These are phyloP conservation scores for Colletotrichum lini DNA, from an alignment of 2,329 filamentous ascomycete genomes.

Conservation along the genomic window DNA sequence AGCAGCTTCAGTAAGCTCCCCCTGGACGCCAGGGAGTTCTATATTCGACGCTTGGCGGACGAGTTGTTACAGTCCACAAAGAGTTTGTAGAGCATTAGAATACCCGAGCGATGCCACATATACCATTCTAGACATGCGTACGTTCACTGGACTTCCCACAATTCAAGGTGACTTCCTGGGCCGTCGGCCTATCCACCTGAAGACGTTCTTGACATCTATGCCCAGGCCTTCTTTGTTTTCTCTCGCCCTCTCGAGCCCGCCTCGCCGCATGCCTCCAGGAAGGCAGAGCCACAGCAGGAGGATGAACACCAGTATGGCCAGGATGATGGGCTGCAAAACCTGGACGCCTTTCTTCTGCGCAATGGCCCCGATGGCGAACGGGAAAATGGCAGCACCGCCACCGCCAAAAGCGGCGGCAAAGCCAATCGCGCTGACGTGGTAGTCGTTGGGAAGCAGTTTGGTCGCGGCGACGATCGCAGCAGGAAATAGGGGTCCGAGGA, in stretches of 20 bases:
- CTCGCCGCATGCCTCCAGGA: conserved; percentile 56
- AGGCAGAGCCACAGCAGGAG: conserved; percentile 61
- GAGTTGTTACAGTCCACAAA: conserved; percentile 67
- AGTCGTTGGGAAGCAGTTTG: conserved; percentile 78
- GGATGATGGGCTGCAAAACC: conserved; percentile 69
- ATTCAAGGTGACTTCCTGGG: no score
- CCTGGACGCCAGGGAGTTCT: conserved; percentile 78
- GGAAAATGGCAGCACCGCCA: conserved; percentile 76
- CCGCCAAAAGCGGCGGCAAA: conserved; percentile 86
- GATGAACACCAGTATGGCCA: conserved; percentile 63
- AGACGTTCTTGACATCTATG: conserved; percentile 47
- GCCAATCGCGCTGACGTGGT: conserved; percentile 86
- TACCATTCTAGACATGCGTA: background rate
- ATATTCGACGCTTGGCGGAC: conserved; percentile 78
- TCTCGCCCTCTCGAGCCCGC: conserved; percentile 58
- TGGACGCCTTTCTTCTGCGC: conserved; percentile 70
- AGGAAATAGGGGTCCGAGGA: conserved; percentile 84
- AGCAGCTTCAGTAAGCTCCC: conserved; percentile 77
- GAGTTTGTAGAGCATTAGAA: conserved; percentile 10
- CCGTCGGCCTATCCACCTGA: background rate
- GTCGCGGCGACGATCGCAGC: conserved; percentile 81
- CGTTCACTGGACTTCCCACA: background rate
- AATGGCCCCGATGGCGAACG: conserved; percentile 78
- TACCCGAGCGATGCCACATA: background rate
- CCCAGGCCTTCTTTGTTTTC: conserved; percentile 55